A percentile compares a stretch with the other conserved stretches of the same genome.
phyloP scores from a whole-genome alignment of 495 filamentous ascomycete species.

The Oidiodendron maius region DNA sequence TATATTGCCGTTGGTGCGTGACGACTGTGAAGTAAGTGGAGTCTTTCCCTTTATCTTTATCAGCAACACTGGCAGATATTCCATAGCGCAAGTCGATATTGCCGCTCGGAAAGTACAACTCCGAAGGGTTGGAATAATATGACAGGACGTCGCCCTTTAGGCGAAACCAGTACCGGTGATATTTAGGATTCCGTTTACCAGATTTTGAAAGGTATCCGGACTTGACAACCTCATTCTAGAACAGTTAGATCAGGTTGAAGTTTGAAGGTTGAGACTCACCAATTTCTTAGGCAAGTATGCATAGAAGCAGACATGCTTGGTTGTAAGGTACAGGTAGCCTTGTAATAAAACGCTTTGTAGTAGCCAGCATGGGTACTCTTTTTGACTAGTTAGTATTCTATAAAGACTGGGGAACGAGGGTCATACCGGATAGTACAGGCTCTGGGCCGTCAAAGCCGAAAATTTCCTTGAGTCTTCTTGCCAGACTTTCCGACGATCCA shows the following conservation, averaged over 20 bases:
- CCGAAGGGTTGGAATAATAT: constrained; percentile 80
- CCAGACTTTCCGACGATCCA: constrained; percentile 46
- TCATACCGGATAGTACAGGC: constrained; percentile 70
- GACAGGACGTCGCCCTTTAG: constrained; percentile 90
- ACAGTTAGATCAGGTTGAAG: constrained; percentile 23
- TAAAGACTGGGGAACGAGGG: neutral
- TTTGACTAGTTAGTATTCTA: constrained; percentile 3
- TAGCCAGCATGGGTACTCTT: constrained; percentile 92
- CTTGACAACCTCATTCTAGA: constrained; percentile 68
- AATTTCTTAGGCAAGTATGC: constrained; percentile 91
- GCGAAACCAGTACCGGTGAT: constrained; percentile 94
- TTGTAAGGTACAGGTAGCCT: constrained; percentile 95
- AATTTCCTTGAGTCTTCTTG: constrained; percentile 73
- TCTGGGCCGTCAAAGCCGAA: constrained; percentile 81
- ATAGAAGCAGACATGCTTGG: constrained; percentile 92
- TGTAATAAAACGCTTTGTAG: constrained; percentile 88
- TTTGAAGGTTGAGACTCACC: constrained; percentile 37
- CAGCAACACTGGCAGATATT: constrained; percentile 70
- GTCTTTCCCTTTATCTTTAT: constrained; percentile 67
- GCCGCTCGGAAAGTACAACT: constrained; percentile 87
- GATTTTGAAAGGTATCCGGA: constrained; percentile 87
- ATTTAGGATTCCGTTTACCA: constrained; percentile 82
- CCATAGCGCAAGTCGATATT: constrained; percentile 91
- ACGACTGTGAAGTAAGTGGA: constrained; percentile 69
- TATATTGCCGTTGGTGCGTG: constrained; percentile 77